Base-by-base conservation (phyloP, 2,329 filamentous ascomycete genomes). In the Aspergillaceae sp. region DNA sequence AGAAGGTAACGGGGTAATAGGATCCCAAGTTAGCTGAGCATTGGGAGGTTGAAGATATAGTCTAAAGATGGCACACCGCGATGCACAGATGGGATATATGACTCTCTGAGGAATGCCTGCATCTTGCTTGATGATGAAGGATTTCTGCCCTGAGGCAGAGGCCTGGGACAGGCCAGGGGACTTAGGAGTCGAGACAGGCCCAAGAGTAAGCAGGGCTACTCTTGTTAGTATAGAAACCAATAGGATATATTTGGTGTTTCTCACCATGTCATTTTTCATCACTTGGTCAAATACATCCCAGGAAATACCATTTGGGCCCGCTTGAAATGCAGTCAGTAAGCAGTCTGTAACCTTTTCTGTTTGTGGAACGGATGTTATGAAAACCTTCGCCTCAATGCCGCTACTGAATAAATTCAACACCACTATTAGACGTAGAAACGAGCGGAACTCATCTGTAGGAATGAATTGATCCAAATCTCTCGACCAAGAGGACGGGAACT, bases 401-500 rank as follows among this genome's bases (percentile, higher is more conserved):
- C 30, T 32, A 3, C 19, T n/a, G n/a, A 27, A 35, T 7, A 37
- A 19, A 27, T 43, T 30, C 9, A 32, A 35, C 2, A 37, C 9
- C 4, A 43, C 3, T 9, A 37, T 36, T 28, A 37, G n/a, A 1
- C 42, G 42, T 3, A 43, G 42, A n/a, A 43, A 26, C 3, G 42
- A 4, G n/a, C 42, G 30, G n/a, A 28, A 43, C 2, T 43, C 27
- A 4, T 29, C 9, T 3, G 28, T 11, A 0, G 33, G 26, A 11
- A 43, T 43, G 4, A 5, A 35, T 30, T 26, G 19, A 7, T 36
- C n/a, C 33, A 34, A 35, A n/a, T 29, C 32, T 2, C 11, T 43
- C 36, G 42, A 43, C 30, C 32, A 35, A 11, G 33, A 43, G 7
- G 42, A 43, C 3, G 32, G 41, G 8, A 42, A 42, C 29, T 42